phyloP scores from a whole-genome alignment of 306 rosid genomes.

The Fragaria ananassa region DNA sequence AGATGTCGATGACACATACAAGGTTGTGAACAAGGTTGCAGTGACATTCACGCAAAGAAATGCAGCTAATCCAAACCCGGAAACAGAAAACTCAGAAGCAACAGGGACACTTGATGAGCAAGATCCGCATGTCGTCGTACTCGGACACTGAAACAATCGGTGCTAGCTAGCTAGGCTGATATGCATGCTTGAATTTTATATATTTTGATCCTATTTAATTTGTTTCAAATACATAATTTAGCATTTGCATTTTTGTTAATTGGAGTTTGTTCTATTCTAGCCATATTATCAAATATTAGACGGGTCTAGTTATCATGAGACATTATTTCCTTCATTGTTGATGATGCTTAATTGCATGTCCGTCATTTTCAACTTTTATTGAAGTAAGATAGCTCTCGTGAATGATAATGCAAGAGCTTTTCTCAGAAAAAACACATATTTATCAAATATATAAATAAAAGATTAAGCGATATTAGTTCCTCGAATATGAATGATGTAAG shows the following conservation, averaged over 20 bases:
- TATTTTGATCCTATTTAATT: not conserved
- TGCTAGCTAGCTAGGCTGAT: not conserved
- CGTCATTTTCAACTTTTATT: not conserved
- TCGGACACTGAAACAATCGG: constrained; percentile 36
- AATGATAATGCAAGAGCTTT: not conserved
- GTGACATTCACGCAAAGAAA: not conserved
- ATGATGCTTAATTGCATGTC: not conserved
- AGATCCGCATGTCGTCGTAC: constrained; percentile 8
- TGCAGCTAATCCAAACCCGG: not conserved
- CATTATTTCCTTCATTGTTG: not conserved
- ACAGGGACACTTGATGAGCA: not conserved
- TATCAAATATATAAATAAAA: too few species aligned
- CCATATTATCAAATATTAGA: not conserved
- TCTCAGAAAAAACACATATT: not conserved
- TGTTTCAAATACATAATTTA: not conserved
- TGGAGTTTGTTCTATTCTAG: not conserved
- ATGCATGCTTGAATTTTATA: not conserved
- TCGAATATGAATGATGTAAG: too few species aligned
- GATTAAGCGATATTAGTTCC: too few species aligned
- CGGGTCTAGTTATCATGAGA: not conserved
- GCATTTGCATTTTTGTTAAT: not conserved
- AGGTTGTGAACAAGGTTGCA: constrained; percentile 23
- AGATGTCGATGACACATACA: constrained; percentile 44
- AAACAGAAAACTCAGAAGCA: not conserved
- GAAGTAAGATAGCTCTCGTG: not conserved